These are phyloP conservation scores for Xylaria scruposa DNA, from an alignment of 495 filamentous ascomycete species.

Conservation along the genomic window DNA sequence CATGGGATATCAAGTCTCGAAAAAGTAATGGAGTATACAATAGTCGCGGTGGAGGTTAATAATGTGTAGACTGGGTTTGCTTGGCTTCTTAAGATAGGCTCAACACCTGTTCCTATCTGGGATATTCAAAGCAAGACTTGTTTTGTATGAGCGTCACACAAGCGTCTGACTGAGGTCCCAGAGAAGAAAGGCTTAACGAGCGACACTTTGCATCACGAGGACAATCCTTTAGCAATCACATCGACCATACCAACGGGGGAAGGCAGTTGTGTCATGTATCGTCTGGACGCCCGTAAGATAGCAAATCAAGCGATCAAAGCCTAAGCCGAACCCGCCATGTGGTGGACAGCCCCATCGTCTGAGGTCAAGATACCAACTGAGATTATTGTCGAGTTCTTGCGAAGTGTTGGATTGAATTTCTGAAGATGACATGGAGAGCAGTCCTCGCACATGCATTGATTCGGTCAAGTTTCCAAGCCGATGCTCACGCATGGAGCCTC, in stretches of 20 bases:
- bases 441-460: slow-evolving; percentile 72
- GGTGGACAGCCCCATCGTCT: slow-evolving; percentile 91
- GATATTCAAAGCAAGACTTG: slow-evolving; percentile 32
- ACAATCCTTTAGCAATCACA: slow-evolving; percentile 76
- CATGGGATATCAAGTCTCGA: neutral
- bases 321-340: slow-evolving; percentile 95
- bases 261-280: slow-evolving; percentile 85
- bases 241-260: slow-evolving; percentile 88
- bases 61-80: neutral
- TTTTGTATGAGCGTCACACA: slow-evolving; percentile 38
- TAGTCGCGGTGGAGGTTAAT: neutral
- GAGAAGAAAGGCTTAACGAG: slow-evolving; percentile 50
- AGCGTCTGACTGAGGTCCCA: slow-evolving; percentile 37
- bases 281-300: slow-evolving; percentile 86
- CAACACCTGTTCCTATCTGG: slow-evolving; percentile 29
- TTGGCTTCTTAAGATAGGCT: slow-evolving; percentile 1
- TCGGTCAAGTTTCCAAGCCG: slow-evolving; percentile 70
- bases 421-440: slow-evolving; percentile 17
- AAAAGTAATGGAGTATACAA: neutral
- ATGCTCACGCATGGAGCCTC: slow-evolving; percentile 94
- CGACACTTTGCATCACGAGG: slow-evolving; percentile 39
- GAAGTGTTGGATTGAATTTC: slow-evolving; percentile 21
- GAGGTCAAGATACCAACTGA: slow-evolving; percentile 95
- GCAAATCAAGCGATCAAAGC: slow-evolving; percentile 87
- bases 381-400: slow-evolving; percentile 50